Evolutionary conservation across 192 early-diverging fungal genomes (phyloP), one percentile per base, ranked within the genome.

Genomic region (Gonapodya sp.): DNA sequence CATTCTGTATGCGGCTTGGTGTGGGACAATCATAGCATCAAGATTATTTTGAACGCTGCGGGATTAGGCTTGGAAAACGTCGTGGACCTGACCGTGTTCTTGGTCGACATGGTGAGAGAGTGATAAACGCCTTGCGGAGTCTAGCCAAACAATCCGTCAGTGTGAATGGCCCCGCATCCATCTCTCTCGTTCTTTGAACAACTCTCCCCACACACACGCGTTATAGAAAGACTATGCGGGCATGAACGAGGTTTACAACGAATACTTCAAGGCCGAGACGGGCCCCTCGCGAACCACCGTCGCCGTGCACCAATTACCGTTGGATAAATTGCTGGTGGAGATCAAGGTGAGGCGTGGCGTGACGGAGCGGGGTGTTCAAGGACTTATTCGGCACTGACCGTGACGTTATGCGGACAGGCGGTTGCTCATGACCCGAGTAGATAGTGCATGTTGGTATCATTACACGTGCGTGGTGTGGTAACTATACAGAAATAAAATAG

Each of bases 31-130:
- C 35, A 74, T 37, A 92, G 89, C 85, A 92, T 93, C 80, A 77
- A 85, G 24, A 82, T 81, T 36, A 93, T 93, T 37, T 83, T 93
- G 18, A 35, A 88, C 36, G 82, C 84, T 31, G 86, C 81, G n/a
- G 91, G 91, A 16, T 86, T 86, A 1, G 82, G 82, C 24, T 81
- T 93, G 36, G 88, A 87, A 74, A 87, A 92, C 64, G 78, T 93
- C 24, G 85, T 93, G 30, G 92, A 93, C 83, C 80, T 93, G 85
- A 93, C 92, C n/a, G 88, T 93, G 46, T 93, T 93, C 83, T 83
- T 93, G 73, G 88, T 90, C 32, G 83, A 93, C 82, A 93, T 93
- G 92, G 83, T 64, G 46, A 24, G 46, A 16, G n/a, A n/a, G n/a
- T n/a, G n/a, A n/a, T n/a, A n/a, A n/a, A n/a, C n/a, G n/a, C n/a